phyloP scores from a whole-genome alignment of 116 monocot species.

The Papilionanthe hybrid region DNA sequence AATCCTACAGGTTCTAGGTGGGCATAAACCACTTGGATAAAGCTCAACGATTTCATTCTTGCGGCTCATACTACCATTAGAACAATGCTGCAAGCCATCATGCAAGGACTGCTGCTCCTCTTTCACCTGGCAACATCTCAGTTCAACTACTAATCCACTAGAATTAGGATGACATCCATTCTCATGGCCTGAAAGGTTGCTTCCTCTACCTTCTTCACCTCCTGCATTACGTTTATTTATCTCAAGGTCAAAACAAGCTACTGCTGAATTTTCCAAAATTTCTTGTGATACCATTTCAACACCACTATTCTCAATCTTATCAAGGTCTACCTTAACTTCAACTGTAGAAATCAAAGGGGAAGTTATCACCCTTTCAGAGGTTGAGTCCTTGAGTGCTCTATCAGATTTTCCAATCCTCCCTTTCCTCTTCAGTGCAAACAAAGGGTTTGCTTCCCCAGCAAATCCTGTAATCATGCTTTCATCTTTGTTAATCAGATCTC shows the following conservation, averaged over 20 bases:
- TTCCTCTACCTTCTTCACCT: constrained; percentile 1
- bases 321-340: constrained; percentile 18
- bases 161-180: constrained; percentile 8
- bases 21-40: not conserved
- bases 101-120: constrained; percentile 20
- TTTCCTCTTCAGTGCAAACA: constrained; percentile 9
- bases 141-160: not conserved
- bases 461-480: not conserved
- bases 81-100: constrained; percentile 40
- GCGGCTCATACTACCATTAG: constrained; percentile 12
- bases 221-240: not conserved
- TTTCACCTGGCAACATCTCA: constrained; percentile 1
- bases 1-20: constrained; percentile 2
- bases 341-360: constrained; percentile 1
- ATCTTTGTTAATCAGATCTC: constrained; percentile 1
- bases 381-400: not conserved
- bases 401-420: constrained; percentile 7
- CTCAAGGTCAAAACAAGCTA: not conserved
- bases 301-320: constrained; percentile 7
- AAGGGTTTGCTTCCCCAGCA: constrained; percentile 15
- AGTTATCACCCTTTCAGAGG: not conserved
- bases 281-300: constrained; percentile 4
- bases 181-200: not conserved
- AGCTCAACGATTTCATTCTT: constrained; percentile 1
- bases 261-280: constrained; percentile 6